A percentile compares a stretch with the other conserved stretches of the same genome.
Evolutionary conservation across 495 filamentous ascomycete species (phyloP).

Genomic region (Friedmanniomyces endolithicus): DNA sequence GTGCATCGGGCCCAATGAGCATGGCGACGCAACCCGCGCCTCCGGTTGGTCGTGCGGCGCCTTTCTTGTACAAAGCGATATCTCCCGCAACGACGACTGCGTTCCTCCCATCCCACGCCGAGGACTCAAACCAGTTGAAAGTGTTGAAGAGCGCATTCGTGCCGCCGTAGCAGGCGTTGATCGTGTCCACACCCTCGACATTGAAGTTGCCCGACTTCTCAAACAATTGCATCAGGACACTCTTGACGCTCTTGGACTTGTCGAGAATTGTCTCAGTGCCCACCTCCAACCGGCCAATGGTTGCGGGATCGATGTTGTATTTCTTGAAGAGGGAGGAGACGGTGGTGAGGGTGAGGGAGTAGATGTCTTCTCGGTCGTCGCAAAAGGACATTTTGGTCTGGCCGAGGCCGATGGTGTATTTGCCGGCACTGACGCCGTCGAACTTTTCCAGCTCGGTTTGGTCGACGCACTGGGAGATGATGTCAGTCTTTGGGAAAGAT

Average conservation of each 20-base stretch:
- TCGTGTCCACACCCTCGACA: conserved; percentile 88
- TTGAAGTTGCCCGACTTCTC: conserved; percentile 73
- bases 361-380: conserved; percentile 98
- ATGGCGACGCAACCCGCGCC: conserved; percentile 91
- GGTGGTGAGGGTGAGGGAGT: conserved; percentile 85
- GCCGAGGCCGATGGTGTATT: conserved; percentile 98
- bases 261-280: conserved; percentile 97
- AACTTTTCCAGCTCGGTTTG: conserved; percentile 94
- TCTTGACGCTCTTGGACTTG: conserved; percentile 99
- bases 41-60: conserved; percentile 85
- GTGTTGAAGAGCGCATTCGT: conserved; percentile 97
- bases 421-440: conserved; percentile 86
- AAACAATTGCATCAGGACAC: conserved; percentile 97
- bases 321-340: conserved; percentile 80
- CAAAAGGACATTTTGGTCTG: conserved; percentile 99
- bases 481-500: background rate
- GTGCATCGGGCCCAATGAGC: conserved; percentile 86
- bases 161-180: conserved; percentile 97
- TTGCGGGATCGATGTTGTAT: conserved; percentile 81
- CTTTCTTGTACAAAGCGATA: conserved; percentile 97
- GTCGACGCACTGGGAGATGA: conserved; percentile 67
- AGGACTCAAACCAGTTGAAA: conserved; percentile 96
- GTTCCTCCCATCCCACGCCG: conserved; percentile 90
- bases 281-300: conserved; percentile 89
- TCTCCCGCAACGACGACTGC: conserved; percentile 91